Evolutionary conservation across 345 rosid genomes (phyloP).

Genomic region (Citrus glauca): DNA sequence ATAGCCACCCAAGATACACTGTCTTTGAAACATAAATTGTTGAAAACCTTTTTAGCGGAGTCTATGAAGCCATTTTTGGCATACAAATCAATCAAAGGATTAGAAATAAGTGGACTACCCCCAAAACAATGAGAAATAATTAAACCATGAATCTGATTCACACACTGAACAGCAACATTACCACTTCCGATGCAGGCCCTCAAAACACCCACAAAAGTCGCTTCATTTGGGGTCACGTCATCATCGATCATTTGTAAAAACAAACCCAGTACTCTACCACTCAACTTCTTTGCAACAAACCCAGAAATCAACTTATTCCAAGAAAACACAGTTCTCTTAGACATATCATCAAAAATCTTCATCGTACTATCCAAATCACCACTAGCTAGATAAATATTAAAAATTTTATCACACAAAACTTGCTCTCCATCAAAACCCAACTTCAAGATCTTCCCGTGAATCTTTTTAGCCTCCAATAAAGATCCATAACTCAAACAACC

Average conservation of each 20-base stretch:
- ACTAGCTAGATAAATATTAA: conserved; percentile 38
- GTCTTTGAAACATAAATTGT: conserved; percentile 48
- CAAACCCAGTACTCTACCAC: conserved; percentile 26
- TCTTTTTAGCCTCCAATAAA: conserved; percentile 41
- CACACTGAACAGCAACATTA: conserved; percentile 27
- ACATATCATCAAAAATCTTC: conserved; percentile 69
- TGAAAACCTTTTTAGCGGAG: conserved; percentile 56
- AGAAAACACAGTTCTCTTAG: conserved; percentile 36
- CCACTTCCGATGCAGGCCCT: conserved; percentile 45
- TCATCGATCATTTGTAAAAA: conserved; percentile 45
- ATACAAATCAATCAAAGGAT: conserved; percentile 68
- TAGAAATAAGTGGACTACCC: conserved; percentile 40
- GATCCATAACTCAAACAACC: conserved; percentile 41
- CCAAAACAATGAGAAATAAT: conserved; percentile 54
- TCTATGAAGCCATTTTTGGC: conserved; percentile 52
- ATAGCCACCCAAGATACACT: conserved; percentile 80
- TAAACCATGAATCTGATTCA: conserved; percentile 65
- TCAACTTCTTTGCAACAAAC: conserved; percentile 36
- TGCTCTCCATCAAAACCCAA: conserved; percentile 45
- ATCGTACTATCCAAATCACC: conserved; percentile 42
- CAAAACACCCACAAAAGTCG: conserved; percentile 38
- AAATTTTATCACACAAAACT: conserved; percentile 38
- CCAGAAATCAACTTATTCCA: conserved; percentile 56
- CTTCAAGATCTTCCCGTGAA: conserved; percentile 59
- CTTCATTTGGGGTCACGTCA: conserved; percentile 37